Evolutionary conservation across 2,329 filamentous ascomycete species (phyloP), one percentile per base, ranked within the genome.

Genomic region (Rhynchosporium graminicola): DNA sequence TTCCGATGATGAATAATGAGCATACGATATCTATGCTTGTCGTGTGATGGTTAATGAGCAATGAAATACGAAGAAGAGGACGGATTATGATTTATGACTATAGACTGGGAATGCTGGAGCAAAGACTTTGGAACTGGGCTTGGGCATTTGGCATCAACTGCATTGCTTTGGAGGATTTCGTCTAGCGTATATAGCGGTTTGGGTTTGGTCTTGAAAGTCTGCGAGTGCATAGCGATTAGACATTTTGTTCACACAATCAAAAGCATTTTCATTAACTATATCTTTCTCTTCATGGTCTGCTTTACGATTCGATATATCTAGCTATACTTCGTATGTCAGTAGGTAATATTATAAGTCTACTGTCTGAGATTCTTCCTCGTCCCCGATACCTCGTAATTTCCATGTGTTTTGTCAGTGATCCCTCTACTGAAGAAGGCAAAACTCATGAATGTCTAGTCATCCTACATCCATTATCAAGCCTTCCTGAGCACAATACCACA

Each of bases 1-100:
- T 20, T 68, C 69, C 15, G 65, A 65, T 20, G 65, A 67, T 4
- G 67, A 68, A n/a, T 62, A 63, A 67, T n/a, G 9, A 29, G 50
- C 4, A 51, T 61, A 63, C 33, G 47, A 57, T 57, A 36, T 20
- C 26, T 54, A 15, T 33, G 13, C 10, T 52, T n/a, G n/a, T 55
- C 48, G 42, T 7, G 6, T 31, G 15, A 40, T 55, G 48, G 56
- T 61, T 42, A 47, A 45, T 40, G 40, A 63, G 43, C 46, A 52
- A 62, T 38, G 52, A 64, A 28, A 36, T 51, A 60, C 31, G 38
- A 52, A 59, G 26, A 55, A 59, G 26, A 29, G 31, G 13, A 61
- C 13, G 12, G 54, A 60, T 55, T 10, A 67, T 65, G 62, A 64
- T 63, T 65, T 20, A 65, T 60, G 58, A 62, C 40, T 31, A 62